Percentiles rank a stretch among this genome's conserved stretches.
These are phyloP conservation scores for Mortierella alpina DNA, from an alignment of 192 early-diverging fungal genomes.

Conservation along the genomic window DNA sequence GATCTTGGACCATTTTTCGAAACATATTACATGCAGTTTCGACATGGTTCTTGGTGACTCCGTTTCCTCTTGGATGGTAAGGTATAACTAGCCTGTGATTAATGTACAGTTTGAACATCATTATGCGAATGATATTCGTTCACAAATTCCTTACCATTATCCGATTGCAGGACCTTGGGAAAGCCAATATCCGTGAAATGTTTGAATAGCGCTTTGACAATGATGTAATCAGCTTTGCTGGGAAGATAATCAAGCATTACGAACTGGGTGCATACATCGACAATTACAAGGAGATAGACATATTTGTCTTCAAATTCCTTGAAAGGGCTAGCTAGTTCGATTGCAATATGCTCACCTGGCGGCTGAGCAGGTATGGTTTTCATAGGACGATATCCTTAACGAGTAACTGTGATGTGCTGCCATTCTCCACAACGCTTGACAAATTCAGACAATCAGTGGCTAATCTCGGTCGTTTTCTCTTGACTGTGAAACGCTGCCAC, in stretches of 20 bases:
- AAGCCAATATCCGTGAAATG: conserved; percentile 27
- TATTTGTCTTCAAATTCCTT: neutral
- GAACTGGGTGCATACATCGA: conserved; percentile 43
- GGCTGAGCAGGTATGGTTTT: conserved; percentile 10
- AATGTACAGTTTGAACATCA: conserved; percentile 18
- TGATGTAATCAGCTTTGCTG: conserved; percentile 16
- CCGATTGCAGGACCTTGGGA: conserved; percentile 24
- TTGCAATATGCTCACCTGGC: conserved; percentile 25
- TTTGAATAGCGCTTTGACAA: conserved; percentile 7
- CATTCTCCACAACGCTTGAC: conserved; percentile 32
- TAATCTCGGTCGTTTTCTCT: conserved; percentile 27
- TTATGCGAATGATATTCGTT: conserved; percentile 36
- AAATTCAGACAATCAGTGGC: conserved; percentile 23
- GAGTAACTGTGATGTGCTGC: conserved; percentile 24
- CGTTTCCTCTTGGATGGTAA: conserved; percentile 61
- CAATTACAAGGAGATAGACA: conserved; percentile 13
- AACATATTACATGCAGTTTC: conserved; percentile 35
- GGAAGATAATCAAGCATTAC: conserved; percentile 20
- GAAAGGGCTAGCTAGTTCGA: conserved; percentile 36
- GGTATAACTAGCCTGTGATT: conserved; percentile 49
- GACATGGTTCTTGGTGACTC: conserved; percentile 54
- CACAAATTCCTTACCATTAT: conserved; percentile 60
- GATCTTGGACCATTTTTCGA: conserved; percentile 33
- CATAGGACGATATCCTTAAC: conserved; percentile 41
- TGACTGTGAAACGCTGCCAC: conserved; percentile 27